Evolutionary conservation across 768 basidiomycete genomes (phyloP), one percentile per base, ranked within the genome.

Genomic region (Lentinula lateritia): DNA sequence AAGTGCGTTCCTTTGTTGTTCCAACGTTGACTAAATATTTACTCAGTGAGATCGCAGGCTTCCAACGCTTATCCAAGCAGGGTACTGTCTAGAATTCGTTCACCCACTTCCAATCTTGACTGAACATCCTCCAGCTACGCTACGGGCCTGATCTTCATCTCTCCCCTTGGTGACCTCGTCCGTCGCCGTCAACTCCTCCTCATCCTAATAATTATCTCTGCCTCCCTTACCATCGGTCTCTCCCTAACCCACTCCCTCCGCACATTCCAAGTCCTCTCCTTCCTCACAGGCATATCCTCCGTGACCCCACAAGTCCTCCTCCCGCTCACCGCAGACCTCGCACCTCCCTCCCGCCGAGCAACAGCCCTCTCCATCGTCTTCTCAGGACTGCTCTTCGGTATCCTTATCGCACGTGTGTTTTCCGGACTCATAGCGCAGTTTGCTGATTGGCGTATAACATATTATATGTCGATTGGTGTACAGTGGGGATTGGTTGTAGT

Each of bases 131-230:
- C 2, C 43, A 58, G 57, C 5, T 58, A 92, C 69, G 89, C 88
- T 1, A 75, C 76, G 8, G 91, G 91, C 1, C 78, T 93, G 6
- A 70, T 94, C 4, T 72, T 94, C 46, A 84, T 95, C 55, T 83
- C 89, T 0, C 93, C 94, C 1, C 77, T 93, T 0, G 93, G 94
- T 5, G 93, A 96, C 70, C 80, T 95, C n/a, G 80, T 93, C 32
- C 87, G 89, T 18, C 77, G 93, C 35, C 79, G 93, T 12, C 87
- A 84, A 50, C 78, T 96, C 0, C 78, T 89, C 36, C 76, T 95
- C 28, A 61, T 78, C 12, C 73, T 92, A 15, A 74, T 88, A 42
- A 64, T 80, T 1, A 52, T 81, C 20, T 83, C 86, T 0, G 80
- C 82, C 0, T 67, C 79, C 3, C 75, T 96, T 2, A 84, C 89